A percentile compares a stretch with the other conserved stretches of the same genome.
phyloP scores from a whole-genome alignment of 352 stramenopile genomes.

The Phytopythium mirpurense region DNA sequence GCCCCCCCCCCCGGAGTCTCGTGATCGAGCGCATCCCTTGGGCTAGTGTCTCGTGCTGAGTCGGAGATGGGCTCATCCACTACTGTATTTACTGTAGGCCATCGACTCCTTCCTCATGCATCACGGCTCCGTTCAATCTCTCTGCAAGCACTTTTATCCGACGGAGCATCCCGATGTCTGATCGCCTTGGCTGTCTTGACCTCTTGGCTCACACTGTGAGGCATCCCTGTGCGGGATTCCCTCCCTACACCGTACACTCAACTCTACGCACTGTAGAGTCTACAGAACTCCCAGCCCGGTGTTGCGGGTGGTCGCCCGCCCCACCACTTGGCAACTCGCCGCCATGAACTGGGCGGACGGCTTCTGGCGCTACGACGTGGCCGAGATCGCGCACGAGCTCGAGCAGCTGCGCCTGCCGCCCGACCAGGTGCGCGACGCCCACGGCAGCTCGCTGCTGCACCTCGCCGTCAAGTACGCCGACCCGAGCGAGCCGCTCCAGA shows the following conservation, averaged over 20 bases:
- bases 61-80: not conserved
- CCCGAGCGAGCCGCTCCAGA: not conserved
- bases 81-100: too few species aligned
- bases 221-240: too few species aligned
- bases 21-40: not conserved
- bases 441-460: slow-evolving; percentile 5
- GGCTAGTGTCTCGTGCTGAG: not conserved
- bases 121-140: too few species aligned
- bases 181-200: too few species aligned
- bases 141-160: too few species aligned
- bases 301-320: too few species aligned
- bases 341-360: slow-evolving; percentile 7
- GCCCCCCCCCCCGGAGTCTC: too few species aligned
- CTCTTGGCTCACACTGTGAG: too few species aligned
- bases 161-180: too few species aligned
- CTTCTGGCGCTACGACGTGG: slow-evolving; percentile 6
- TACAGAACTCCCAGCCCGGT: too few species aligned
- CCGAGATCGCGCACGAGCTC: slow-evolving; percentile 1
- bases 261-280: too few species aligned
- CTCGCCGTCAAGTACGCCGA: slow-evolving; percentile 8
- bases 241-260: too few species aligned
- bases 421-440: not conserved
- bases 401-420: not conserved
- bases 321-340: not conserved
- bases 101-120: not conserved